Base-by-base conservation (phyloP, 2,329 filamentous ascomycete species). In the Botryotinia narcissicola region DNA sequence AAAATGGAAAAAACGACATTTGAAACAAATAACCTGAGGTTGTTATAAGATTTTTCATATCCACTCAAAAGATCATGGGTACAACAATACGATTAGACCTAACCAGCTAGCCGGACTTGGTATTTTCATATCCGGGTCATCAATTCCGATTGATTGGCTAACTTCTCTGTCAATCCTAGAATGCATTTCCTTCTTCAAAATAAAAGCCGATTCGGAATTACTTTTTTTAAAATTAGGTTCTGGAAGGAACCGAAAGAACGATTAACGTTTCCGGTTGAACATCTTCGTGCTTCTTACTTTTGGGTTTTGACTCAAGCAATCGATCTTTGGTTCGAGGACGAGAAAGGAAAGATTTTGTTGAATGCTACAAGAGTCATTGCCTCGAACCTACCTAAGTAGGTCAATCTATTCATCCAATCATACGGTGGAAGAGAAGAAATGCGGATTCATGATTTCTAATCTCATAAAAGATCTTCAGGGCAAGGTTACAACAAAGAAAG, bases 121-220 rank as follows among this genome's bases (percentile, higher is more conserved):
- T n/a, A n/a, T 16, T 42, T 10, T 4, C 32, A 68, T 29, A 68
- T 4, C 25, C 25, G 64, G 64, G 25, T 40, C 25, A 29, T 68
- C 46, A 51, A 37, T 68, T 68, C 29, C 25, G 5, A 42, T 57
- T 57, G 25, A 48, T 40, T 32, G n/a, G 44, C 18, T 14, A 35
- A 18, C n/a, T 57, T 48, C 37, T 54, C 32, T 46, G 22, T 37
- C 22, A 32, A 35, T 48, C 42, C 32, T 64, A 7, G 20, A 66
- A 25, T 57, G 51, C 16, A 18, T 57, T 57, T 57, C 29, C n/a
- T 57, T 57, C 51, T 57, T 18, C 37, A 42, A 18, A 63, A 44
- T 63, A 64, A 32, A 64, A 64, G 40, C 62, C 40, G n/a, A 64
- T 46, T 64, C 62, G 62, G n/a, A 63, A 63, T 46, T 46, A 29